phyloP scores from a whole-genome alignment of 192 early-diverging fungal species.

The Linnemannia zychae region DNA sequence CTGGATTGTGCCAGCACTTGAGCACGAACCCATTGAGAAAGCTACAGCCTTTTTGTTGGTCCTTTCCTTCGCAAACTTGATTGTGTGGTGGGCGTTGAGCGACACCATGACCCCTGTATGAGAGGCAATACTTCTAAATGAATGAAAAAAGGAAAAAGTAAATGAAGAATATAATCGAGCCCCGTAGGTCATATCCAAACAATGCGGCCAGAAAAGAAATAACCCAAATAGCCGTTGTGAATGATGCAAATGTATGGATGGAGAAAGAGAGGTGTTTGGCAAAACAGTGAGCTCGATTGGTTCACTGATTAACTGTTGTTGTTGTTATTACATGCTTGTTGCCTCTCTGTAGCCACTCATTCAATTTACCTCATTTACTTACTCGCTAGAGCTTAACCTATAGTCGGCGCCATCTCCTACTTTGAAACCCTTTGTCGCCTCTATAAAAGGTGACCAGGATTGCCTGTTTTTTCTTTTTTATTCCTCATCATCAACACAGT shows the following conservation, averaged over 20 bases:
- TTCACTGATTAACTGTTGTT: background rate
- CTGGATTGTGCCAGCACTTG: no score
- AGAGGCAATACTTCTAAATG: no score
- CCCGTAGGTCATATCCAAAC: no score
- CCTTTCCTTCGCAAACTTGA: background rate
- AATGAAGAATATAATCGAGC: no score
- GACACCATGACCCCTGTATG: no score
- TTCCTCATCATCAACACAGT: conserved; percentile 1
- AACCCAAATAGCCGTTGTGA: no score
- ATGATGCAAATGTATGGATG: no score
- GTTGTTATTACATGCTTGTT: background rate
- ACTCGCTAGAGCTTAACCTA: background rate
- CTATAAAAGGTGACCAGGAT: conserved; percentile 1
- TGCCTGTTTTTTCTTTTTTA: background rate
- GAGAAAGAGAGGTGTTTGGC: background rate
- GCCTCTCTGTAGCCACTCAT: background rate
- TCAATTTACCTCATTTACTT: background rate
- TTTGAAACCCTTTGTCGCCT: background rate
- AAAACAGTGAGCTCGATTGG: background rate
- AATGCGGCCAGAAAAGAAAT: no score
- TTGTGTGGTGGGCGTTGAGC: background rate
- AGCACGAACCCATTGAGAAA: background rate
- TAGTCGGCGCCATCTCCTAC: background rate
- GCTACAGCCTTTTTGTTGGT: background rate
- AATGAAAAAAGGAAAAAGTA: no score